These are phyloP conservation scores for Bondarzewia mesenterica DNA, from an alignment of 1,284 basidiomycete species.

Conservation along the genomic window DNA sequence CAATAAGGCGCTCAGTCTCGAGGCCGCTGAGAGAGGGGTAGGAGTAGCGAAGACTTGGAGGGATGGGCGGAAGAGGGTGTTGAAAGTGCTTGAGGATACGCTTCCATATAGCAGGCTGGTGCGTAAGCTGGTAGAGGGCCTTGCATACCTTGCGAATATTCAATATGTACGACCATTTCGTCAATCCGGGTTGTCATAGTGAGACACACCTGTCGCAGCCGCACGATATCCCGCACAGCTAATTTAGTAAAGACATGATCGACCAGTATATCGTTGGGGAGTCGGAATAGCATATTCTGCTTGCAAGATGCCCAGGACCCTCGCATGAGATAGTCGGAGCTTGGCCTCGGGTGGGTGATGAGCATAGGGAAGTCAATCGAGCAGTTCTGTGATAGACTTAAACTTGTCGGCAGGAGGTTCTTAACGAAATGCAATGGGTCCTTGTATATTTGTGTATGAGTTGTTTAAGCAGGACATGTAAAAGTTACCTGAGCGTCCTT, in stretches of 20 bases:
- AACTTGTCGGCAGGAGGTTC: not conserved
- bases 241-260: conserved; percentile 41
- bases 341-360: too few species aligned
- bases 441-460: not conserved
- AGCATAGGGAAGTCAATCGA: too few species aligned
- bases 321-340: too few species aligned
- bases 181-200: not conserved
- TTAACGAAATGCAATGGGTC: not conserved
- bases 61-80: conserved; percentile 53
- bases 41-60: conserved; percentile 46
- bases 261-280: conserved; percentile 33
- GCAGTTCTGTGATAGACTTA: not conserved
- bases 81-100: conserved; percentile 43
- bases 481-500: too few species aligned
- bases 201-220: conserved; percentile 35
- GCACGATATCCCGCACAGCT: conserved; percentile 45
- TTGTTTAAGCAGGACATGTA: too few species aligned
- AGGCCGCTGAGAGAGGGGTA: conserved; percentile 35
- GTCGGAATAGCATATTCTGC: not conserved
- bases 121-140: conserved; percentile 49
- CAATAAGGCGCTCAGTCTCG: conserved; percentile 57
- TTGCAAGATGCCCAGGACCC: not conserved
- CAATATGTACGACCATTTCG: not conserved
- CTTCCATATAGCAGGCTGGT: conserved; percentile 64
- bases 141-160: conserved; percentile 38